Evolutionary conservation across 2,329 filamentous ascomycete genomes (phyloP), one percentile per base, ranked within the genome.

Genomic region (Monilinia polystroma): DNA sequence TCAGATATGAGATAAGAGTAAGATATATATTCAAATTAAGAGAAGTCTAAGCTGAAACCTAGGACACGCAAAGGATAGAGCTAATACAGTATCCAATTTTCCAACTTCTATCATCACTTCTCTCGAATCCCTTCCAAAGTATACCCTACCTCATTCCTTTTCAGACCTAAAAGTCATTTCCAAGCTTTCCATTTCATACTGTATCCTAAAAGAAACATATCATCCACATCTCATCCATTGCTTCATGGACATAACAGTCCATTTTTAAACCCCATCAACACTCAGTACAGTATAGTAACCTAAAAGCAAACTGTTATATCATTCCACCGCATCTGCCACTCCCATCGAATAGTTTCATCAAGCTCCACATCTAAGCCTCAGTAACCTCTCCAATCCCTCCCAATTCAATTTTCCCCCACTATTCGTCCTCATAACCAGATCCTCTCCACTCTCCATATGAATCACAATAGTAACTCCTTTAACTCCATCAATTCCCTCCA

Each of bases 391-490:
- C 12, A 60, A 49, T 0, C 57, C 57, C 20, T 49, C 43, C 29
- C 43, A 60, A 51, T 29, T 60, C 43, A 60, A 38, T 2, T 8
- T 4, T 0, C 57, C 45, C 29, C 43, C 18, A 43, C 14, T 29
- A 56, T 62, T 23, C 16, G 43, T n/a, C 56, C 65, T 70, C n/a
- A 72, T 53, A 51, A 74, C 65, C 66, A 75, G 67, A 60, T 76
- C 71, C 23, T 72, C 69, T n/a, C 66, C 64, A 3, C 59, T 67
- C 1, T 68, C 64, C 29, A 74, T 49, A 63, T 74, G 72, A 52
- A 76, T 32, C 12, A 70, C 49, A 58, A 75, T 63, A 3, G 72
- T 75, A 43, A 76, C 55, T 3, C 74, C 72, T 35, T 60, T 64
- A 20, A 75, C 67, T 1, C 66, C 68, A 41, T 10, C 53, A 58